A percentile compares a stretch with the other conserved stretches of the same genome.
Evolutionary conservation across 2,329 filamentous ascomycete genomes (phyloP).

Genomic region (Ophiostoma sp.): DNA sequence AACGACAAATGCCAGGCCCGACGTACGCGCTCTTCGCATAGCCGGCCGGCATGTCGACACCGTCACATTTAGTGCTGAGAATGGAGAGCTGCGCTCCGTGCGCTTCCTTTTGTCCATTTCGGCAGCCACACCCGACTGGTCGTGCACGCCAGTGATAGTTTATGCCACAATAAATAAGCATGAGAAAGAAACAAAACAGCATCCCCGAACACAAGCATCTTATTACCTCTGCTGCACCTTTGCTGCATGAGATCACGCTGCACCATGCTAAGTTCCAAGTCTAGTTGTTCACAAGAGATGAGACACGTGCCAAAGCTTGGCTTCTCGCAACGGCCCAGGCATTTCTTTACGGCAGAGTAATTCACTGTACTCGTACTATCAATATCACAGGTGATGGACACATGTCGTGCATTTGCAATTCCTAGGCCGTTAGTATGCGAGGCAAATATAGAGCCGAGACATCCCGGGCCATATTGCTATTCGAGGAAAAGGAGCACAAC

Average conservation of each 20-base stretch:
- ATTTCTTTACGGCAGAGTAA: background rate
- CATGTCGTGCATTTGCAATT: background rate
- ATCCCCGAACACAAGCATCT: no score
- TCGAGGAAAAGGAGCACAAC: background rate
- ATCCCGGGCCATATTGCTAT: background rate
- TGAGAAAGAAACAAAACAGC: background rate
- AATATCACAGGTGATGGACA: background rate
- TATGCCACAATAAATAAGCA: background rate
- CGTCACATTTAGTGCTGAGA: background rate
- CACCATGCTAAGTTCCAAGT: background rate
- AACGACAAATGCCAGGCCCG: no score
- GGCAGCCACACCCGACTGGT: background rate
- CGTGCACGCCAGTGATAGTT: background rate
- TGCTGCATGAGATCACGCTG: slow-evolving; percentile 1
- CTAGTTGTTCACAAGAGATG: background rate
- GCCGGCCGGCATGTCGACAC: background rate
- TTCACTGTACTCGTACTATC: no score
- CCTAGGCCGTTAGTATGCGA: background rate
- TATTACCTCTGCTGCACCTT: background rate
- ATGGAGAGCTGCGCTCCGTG: no score
- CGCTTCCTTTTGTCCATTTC: slow-evolving; percentile 4
- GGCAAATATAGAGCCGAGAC: background rate
- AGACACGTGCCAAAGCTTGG: slow-evolving; percentile 4
- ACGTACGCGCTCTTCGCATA: background rate
- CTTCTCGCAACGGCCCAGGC: background rate